These are phyloP conservation scores for Nemania sp. DNA, from an alignment of 2,329 filamentous ascomycete genomes.

Conservation along the genomic window DNA sequence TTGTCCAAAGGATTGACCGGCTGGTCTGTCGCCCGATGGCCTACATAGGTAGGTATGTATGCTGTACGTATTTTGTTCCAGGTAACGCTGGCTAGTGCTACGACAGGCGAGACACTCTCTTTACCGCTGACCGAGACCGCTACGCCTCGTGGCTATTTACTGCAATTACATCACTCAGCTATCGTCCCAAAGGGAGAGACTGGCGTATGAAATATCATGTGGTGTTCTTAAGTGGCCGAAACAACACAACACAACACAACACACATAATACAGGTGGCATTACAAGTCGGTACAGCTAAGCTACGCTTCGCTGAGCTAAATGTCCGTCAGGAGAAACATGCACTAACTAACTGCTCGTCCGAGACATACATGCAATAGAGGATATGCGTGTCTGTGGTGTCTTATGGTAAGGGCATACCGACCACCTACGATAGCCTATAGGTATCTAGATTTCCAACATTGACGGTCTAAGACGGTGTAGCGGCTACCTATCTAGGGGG, in stretches of 20 bases:
- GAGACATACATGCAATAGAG: slow-evolving; percentile 6
- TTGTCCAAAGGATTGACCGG: slow-evolving; percentile 26
- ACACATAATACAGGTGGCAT: slow-evolving; percentile 11
- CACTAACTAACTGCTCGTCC: background rate
- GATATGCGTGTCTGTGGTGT: background rate
- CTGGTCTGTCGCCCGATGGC: slow-evolving; percentile 25
- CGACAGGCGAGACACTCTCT: slow-evolving; percentile 15
- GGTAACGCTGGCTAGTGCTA: slow-evolving; percentile 21
- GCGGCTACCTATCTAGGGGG: background rate
- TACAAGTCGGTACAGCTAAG: background rate
- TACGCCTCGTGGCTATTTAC: slow-evolving; percentile 32
- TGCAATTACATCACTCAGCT: slow-evolving; percentile 31
- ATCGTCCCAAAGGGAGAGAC: background rate
- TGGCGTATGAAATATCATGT: slow-evolving; percentile 11
- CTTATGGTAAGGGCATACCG: background rate
- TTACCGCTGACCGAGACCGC: slow-evolving; percentile 40
- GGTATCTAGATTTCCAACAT: background rate
- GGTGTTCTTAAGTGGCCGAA: slow-evolving; percentile 7
- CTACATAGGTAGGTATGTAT: too few species aligned
- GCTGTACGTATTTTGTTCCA: slow-evolving; percentile 16
- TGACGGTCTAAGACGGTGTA: slow-evolving; percentile 11
- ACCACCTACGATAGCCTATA: background rate
- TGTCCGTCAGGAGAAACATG: slow-evolving; percentile 1
- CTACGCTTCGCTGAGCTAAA: too few species aligned
- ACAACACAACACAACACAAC: slow-evolving; percentile 2